Evolutionary conservation across 2,329 filamentous ascomycete species (phyloP).

Genomic region (Chaetomium globosum): DNA sequence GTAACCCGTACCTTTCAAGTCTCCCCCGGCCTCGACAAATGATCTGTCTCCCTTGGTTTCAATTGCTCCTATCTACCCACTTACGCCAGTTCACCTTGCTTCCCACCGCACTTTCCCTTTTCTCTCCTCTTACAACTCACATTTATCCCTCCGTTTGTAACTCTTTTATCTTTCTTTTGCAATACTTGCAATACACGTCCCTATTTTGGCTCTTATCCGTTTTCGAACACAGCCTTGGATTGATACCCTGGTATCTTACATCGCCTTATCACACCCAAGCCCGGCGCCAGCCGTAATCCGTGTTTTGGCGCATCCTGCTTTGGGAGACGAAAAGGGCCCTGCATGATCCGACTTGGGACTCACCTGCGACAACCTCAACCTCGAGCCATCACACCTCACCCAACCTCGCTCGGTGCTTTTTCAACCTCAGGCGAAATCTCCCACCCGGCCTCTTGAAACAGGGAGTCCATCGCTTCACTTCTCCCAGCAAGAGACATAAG

Average conservation of each 20-base stretch:
- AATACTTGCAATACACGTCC: not conserved
- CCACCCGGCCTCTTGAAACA: slow-evolving; percentile 1
- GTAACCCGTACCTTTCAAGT: slow-evolving; percentile 12
- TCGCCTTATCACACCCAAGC: not conserved
- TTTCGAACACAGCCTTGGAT: not conserved
- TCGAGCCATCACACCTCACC: not conserved
- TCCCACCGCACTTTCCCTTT: slow-evolving; percentile 23
- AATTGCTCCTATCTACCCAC: slow-evolving; percentile 30
- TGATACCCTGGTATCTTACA: not conserved
- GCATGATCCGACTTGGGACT: slow-evolving; percentile 11
- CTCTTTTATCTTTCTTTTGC: slow-evolving; percentile 2
- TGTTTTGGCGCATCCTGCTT: slow-evolving; percentile 16
- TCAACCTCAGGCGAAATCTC: not conserved
- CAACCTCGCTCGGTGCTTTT: not conserved
- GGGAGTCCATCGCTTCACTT: not conserved
- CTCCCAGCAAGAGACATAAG: not conserved
- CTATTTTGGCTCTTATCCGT: not conserved
- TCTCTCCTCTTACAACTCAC: slow-evolving; percentile 21
- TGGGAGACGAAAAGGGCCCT: slow-evolving; percentile 9
- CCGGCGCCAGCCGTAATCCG: not conserved
- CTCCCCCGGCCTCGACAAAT: slow-evolving; percentile 23
- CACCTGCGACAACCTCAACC: slow-evolving; percentile 1
- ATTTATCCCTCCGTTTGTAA: slow-evolving; percentile 4
- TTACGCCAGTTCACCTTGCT: slow-evolving; percentile 20
- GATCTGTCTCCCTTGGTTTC: slow-evolving; percentile 32